Conservation (phyloP, 805 yeast genomes). For the Sugiyamaella boreocaroliniensis region DNA sequence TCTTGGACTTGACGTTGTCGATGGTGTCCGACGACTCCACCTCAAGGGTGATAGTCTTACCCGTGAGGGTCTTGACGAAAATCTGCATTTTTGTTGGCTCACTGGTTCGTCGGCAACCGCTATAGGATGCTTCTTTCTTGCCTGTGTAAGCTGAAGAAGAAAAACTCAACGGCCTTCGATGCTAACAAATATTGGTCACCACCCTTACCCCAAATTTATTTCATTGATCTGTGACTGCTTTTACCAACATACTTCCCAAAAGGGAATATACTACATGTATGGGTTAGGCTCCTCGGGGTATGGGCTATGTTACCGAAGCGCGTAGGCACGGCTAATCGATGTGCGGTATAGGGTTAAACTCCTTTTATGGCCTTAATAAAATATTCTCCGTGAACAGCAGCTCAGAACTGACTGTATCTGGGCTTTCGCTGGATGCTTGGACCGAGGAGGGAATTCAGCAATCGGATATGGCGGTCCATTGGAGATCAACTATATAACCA, state of each 20-base stretch:
- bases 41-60: conserved; percentile 97
- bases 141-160: conserved; percentile 6
- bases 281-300: not conserved
- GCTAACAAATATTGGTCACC: too few species aligned
- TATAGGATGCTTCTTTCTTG: conserved; percentile 22
- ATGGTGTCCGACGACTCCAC: conserved; percentile 97
- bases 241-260: not conserved
- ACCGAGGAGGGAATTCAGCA: too few species aligned
- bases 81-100: conserved; percentile 42
- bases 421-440: not conserved
- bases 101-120: conserved; percentile 34
- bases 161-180: not conserved
- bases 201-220: too few species aligned
- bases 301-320: too few species aligned
- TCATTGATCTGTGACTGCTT: too few species aligned
- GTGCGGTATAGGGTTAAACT: not conserved
- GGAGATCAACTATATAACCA: not conserved
- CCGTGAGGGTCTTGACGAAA: conserved; percentile 98
- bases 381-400: not conserved
- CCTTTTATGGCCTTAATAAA: not conserved
- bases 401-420: not conserved
- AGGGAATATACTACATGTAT: not conserved
- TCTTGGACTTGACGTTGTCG: conserved; percentile 93
- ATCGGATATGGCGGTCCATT: too few species aligned
- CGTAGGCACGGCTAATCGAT: too few species aligned